phyloP scores from a whole-genome alignment of 768 basidiomycete species.

The Dendrothele bispora region DNA sequence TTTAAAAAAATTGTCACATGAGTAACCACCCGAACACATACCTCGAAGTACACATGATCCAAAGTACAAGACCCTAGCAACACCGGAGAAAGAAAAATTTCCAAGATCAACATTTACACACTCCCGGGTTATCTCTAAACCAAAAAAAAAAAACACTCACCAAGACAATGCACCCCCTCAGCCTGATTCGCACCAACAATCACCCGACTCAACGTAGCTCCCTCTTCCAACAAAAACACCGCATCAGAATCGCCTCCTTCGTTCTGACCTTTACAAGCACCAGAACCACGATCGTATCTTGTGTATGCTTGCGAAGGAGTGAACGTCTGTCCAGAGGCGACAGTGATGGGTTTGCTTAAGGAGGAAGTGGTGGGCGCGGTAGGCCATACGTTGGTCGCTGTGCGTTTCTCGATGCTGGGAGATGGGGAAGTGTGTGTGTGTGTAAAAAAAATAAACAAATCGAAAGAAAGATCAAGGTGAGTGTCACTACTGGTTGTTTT shows the following conservation, averaged over 20 bases:
- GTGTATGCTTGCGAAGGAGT: constrained; percentile 34
- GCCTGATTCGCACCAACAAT: constrained; percentile 41
- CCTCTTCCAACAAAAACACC: constrained; percentile 41
- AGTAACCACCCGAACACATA: too few species aligned
- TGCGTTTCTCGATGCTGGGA: constrained; percentile 24
- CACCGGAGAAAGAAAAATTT: too few species aligned
- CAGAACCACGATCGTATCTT: constrained; percentile 38
- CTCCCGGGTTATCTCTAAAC: not conserved
- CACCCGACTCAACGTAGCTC: constrained; percentile 39
- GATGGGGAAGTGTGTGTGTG: not conserved
- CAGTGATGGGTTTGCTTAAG: constrained; percentile 32
- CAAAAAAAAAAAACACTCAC: constrained; percentile 12
- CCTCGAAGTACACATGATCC: constrained; percentile 32
- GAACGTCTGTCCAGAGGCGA: constrained; percentile 33
- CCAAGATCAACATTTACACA: not conserved
- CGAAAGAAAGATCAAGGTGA: too few species aligned
- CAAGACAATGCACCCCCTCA: constrained; percentile 41
- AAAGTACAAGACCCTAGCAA: constrained; percentile 30
- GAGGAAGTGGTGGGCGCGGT: constrained; percentile 32
- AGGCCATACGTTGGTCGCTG: constrained; percentile 35
- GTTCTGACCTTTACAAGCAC: constrained; percentile 33
- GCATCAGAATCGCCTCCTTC: constrained; percentile 29
- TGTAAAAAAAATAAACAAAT: not conserved
- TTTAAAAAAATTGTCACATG: not conserved
- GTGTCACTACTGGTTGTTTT: too few species aligned